Conservation (phyloP, 1,284 basidiomycete genomes). For the Melampsora americana region DNA sequence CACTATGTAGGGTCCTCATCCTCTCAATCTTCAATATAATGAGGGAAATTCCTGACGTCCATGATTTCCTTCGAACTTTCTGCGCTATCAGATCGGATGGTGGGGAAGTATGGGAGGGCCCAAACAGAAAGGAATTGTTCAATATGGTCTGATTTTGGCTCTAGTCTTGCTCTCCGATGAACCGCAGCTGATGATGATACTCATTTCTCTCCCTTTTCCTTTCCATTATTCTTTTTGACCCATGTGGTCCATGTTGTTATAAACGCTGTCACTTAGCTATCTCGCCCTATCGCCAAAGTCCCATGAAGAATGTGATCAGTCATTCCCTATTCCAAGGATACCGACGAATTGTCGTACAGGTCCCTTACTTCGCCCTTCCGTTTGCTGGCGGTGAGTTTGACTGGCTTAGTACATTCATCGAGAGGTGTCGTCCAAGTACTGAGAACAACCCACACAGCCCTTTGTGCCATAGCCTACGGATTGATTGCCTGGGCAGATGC, state of each 20-base stretch:
- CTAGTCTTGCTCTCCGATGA: not conserved
- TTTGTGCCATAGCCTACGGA: slow-evolving; percentile 65
- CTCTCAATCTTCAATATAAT: not conserved
- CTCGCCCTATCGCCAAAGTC: slow-evolving; percentile 74
- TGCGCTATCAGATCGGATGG: slow-evolving; percentile 68
- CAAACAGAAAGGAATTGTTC: slow-evolving; percentile 73
- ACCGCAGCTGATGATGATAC: too few species aligned
- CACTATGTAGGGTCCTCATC: not conserved
- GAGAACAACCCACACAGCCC: not conserved
- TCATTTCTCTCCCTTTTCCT: not conserved
- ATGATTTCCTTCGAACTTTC: not conserved
- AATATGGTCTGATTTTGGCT: slow-evolving; percentile 64
- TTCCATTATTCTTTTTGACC: not conserved
- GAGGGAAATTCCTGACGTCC: not conserved
- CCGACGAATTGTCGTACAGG: slow-evolving; percentile 69
- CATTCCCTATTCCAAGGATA: slow-evolving; percentile 84
- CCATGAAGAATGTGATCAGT: slow-evolving; percentile 67
- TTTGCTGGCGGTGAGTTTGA: slow-evolving; percentile 68
- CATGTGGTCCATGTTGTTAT: not conserved
- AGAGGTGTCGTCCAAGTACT: too few species aligned
- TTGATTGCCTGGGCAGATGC: slow-evolving; percentile 78
- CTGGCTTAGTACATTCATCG: too few species aligned
- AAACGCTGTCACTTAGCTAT: slow-evolving; percentile 60
- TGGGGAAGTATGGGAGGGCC: slow-evolving; percentile 76
- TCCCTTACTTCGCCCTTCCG: slow-evolving; percentile 76